Evolutionary conservation across 2,329 filamentous ascomycete species (phyloP).

Genomic region (Microsporum canis): DNA sequence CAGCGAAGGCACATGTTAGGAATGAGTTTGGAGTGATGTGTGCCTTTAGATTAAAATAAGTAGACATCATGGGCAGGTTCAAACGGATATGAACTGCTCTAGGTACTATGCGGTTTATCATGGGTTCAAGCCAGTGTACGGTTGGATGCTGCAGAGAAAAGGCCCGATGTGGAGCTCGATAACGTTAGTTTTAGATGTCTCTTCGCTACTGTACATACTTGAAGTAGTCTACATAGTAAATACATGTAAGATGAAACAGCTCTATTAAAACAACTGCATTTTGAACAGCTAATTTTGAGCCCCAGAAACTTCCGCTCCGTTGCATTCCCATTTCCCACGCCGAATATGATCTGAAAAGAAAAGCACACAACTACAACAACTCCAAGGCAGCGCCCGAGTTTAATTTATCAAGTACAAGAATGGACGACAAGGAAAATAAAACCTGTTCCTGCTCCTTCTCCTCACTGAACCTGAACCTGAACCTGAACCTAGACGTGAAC

Average conservation of each 20-base stretch:
- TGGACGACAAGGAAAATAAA: neutral
- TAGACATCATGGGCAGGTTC: neutral
- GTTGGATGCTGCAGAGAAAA: neutral
- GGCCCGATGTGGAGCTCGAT: too few relatives aligned
- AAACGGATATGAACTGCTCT: neutral
- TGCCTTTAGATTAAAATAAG: neutral
- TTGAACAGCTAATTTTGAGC: neutral
- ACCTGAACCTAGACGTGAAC: neutral
- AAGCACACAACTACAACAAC: neutral
- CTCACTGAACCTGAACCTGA: neutral
- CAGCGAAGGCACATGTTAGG: constrained; percentile 14
- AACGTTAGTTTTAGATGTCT: too few relatives aligned
- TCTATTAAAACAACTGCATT: neutral
- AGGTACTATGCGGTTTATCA: neutral
- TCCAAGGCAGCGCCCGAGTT: neutral
- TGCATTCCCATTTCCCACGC: neutral
- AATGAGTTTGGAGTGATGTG: constrained; percentile 25
- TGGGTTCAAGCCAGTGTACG: neutral
- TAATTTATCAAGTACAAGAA: neutral
- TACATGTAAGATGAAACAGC: neutral
- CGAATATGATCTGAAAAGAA: neutral
- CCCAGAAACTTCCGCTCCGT: neutral
- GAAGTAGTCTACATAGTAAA: neutral
- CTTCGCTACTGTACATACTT: too few relatives aligned
- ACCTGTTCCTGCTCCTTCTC: neutral